A percentile compares a stretch with the other conserved stretches of the same genome.
Evolutionary conservation across 306 rosid genomes (phyloP).

Genomic region (Pueraria montana): DNA sequence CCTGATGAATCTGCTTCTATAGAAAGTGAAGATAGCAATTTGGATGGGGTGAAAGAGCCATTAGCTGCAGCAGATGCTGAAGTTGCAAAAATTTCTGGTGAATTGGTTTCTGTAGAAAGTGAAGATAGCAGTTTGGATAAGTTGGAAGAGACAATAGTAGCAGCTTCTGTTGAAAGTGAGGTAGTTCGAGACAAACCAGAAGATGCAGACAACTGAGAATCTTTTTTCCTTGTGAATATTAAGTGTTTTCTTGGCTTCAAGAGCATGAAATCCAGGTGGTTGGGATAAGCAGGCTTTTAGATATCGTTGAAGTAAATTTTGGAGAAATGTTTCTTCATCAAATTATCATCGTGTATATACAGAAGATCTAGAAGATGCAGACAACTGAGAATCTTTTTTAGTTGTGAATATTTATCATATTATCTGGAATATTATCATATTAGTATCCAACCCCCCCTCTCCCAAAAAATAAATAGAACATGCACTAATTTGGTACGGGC

Average conservation of each 20-base stretch:
- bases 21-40: conserved; percentile 46
- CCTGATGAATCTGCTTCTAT: conserved; percentile 13
- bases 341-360: background rate
- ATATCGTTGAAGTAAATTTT: conserved; percentile 27
- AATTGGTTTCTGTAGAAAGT: conserved; percentile 25
- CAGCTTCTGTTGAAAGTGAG: conserved; percentile 26
- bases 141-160: conserved; percentile 13
- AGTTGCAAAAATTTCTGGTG: conserved; percentile 27
- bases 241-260: conserved; percentile 17
- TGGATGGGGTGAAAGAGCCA: conserved; percentile 43
- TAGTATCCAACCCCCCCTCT: too few species aligned
- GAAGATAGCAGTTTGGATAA: background rate
- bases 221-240: background rate
- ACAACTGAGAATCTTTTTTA: background rate
- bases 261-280: background rate
- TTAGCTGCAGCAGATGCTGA: conserved; percentile 31
- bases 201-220: conserved; percentile 34
- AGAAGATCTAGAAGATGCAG: conserved; percentile 5
- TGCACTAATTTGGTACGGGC: too few species aligned
- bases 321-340: conserved; percentile 17
- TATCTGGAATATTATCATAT: background rate
- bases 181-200: conserved; percentile 17
- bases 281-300: background rate
- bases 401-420: background rate
- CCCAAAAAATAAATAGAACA: too few species aligned